These are phyloP conservation scores for Lactifluus echinatus DNA, from an alignment of 768 basidiomycete species.

Conservation along the genomic window DNA sequence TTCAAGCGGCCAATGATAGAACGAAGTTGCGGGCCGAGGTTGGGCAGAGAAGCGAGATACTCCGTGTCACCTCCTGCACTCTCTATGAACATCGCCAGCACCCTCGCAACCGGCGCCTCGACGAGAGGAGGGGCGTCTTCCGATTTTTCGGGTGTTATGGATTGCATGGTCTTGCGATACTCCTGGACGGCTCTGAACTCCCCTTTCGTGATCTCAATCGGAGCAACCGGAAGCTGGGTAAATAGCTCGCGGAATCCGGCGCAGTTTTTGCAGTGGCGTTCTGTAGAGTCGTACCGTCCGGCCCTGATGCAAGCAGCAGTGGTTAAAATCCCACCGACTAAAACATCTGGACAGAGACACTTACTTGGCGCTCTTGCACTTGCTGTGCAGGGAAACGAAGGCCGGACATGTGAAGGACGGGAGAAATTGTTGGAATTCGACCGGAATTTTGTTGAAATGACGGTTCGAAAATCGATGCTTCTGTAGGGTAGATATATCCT, in stretches of 20 bases:
- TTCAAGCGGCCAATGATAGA: background rate
- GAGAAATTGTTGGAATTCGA: background rate
- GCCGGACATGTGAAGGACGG: background rate
- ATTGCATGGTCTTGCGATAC: background rate
- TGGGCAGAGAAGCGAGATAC: background rate
- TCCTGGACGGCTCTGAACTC: background rate
- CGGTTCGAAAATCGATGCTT: conserved; percentile 1
- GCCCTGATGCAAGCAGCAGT: background rate
- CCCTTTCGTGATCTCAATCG: background rate
- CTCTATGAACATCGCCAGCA: background rate
- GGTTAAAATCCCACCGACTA: background rate
- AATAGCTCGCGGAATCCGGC: background rate
- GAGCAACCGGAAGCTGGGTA: background rate
- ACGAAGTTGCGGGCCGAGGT: background rate
- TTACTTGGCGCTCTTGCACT: conserved; percentile 3
- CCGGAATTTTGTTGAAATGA: background rate
- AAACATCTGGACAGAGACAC: background rate
- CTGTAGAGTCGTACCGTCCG: conserved; percentile 4
- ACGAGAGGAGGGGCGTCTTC: background rate
- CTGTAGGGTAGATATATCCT: background rate
- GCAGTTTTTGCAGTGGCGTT: background rate
- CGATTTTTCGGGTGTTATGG: background rate
- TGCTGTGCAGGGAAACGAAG: background rate
- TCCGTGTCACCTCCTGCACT: background rate
- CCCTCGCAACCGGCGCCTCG: background rate